Base-by-base conservation (phyloP, 176 grass and related monocot genomes). In the Oryza officinalis region DNA sequence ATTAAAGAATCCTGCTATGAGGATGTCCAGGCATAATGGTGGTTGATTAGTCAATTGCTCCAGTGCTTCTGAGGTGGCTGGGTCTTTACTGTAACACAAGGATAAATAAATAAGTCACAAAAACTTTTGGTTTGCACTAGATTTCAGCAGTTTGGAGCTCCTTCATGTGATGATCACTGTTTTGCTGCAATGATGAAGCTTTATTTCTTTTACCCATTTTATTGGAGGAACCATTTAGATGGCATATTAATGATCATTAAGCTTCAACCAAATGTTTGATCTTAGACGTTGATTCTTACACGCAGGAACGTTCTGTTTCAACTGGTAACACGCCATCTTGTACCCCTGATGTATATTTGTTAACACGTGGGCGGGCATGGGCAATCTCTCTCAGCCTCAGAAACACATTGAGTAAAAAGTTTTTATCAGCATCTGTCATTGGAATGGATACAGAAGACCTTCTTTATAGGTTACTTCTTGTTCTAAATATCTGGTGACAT, bases 331-430 rank as follows among this genome's bases (percentile, higher is more conserved):
- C 26, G 2, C 22, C 75, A 11, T 72, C 27, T 71, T 82, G 63
- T 80, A 75, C 64, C 44, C 50, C 50, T 72, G 75, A 91, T 87
- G 47, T 49, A 3, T 88, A 80, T 87, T 79, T 99, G 50, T 83
- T 99, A 88, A 99, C 93, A 65, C 73, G 32, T 33, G 89, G 93
- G 54, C 86, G 89, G 45, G 93, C 96, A 78, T 99, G 89, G 93
- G 77, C 91, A 77, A 81, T 96, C 27, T 89, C 91, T 80, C 91
- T 96, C 13, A 85, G 77, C 41, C 46, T 89, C 59, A 83, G 93
- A 84, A 92, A 78, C 78, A 72, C 52, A 10, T 84, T 88, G 60
- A 90, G 80, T 40, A 86, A 96, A 85, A 89, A 90, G 65, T 86
- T 99, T 65, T 67, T 95, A 47, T 72, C 67, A 67, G 89, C 71